Percentiles rank a stretch among this genome's conserved stretches.
These are phyloP conservation scores for Arthrobotrys megalospora DNA, from an alignment of 2,329 filamentous ascomycete species.

Conservation along the genomic window DNA sequence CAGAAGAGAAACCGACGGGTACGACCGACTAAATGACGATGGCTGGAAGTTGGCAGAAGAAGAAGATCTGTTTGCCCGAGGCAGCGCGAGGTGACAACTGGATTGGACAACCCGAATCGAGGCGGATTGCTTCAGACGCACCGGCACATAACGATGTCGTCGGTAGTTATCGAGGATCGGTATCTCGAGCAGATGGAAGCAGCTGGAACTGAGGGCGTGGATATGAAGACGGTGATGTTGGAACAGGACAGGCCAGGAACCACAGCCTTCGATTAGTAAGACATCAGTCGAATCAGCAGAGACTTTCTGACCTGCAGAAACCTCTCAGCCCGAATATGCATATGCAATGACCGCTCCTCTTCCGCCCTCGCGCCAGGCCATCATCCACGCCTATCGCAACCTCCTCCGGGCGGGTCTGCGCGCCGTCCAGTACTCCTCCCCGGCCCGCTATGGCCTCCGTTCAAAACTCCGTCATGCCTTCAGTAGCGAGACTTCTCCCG, in stretches of 20 bases:
- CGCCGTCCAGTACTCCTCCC: slow-evolving; percentile 80
- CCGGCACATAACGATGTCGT: neutral
- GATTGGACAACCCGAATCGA: slow-evolving; percentile 32
- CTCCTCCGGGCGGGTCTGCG: slow-evolving; percentile 78
- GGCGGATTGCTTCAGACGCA: slow-evolving; percentile 17
- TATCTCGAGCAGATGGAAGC: neutral
- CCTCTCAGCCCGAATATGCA: slow-evolving; percentile 10
- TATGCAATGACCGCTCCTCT: slow-evolving; percentile 11
- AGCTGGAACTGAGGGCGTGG: neutral
- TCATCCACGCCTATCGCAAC: slow-evolving; percentile 78
- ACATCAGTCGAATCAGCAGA: neutral
- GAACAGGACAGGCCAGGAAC: too few species aligned
- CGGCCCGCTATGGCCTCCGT: slow-evolving; percentile 76
- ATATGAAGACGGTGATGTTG: neutral
- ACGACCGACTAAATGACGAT: slow-evolving; percentile 13
- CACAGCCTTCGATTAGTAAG: neutral
- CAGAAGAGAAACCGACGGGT: neutral
- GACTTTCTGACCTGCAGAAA: slow-evolving; percentile 7
- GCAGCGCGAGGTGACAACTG: slow-evolving; percentile 17
- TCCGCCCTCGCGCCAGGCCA: slow-evolving; percentile 66
- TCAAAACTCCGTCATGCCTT: slow-evolving; percentile 76
- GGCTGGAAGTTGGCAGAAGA: slow-evolving; percentile 3
- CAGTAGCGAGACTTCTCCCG: slow-evolving; percentile 68
- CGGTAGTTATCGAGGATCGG: neutral
- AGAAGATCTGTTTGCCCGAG: slow-evolving; percentile 13